Evolutionary conservation across 129 eudicot species (phyloP), one percentile per base, ranked within the genome.

Genomic region (Flaveria ramosissima): DNA sequence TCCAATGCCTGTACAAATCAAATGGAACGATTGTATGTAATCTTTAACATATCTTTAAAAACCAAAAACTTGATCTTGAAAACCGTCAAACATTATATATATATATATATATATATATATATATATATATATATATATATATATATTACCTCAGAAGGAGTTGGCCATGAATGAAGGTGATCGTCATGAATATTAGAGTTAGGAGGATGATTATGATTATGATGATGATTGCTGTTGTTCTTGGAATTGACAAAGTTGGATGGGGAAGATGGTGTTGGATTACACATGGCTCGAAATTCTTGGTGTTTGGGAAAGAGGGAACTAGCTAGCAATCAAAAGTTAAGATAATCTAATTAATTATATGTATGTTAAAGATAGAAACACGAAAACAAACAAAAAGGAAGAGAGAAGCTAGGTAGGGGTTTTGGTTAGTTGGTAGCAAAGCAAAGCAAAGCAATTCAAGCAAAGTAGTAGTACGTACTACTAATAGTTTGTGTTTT

Each of bases 1-100:
- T 66, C 75, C 63, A 86, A 81, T 84, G 88, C 87, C 97, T 91
- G 78, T 47, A 24, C 21, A 21, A 71, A 0, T 20, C 1, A 16
- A 5, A n/a, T 11, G 4, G 14, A 39, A 15, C 16, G 26, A 48
- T 42, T 47, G 72, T 6, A 0, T n/a, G n/a, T n/a, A 59, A 30
- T 8, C 41, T 62, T 12, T 68, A 32, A 4, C 39, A 32, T 32
- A 32, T 2, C 1, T 16, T 5, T 16, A 26, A 30, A 50, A 36
- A 51, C 39, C 15, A 36, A 71, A 71, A 32, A 27, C 75, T 13
- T 14, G 27, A 30, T 13, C 15, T 46, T 23, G 48, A 23, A 7
- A 67, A 27, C 2, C 30, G 4, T 27, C 30, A 27, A 27, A 3
- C 30, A 27, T 27, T 67, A 71, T 52, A 72, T 72, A 52, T 8